phyloP scores from a whole-genome alignment of 257 asterid genomes.

The Solanum lignicaule region DNA sequence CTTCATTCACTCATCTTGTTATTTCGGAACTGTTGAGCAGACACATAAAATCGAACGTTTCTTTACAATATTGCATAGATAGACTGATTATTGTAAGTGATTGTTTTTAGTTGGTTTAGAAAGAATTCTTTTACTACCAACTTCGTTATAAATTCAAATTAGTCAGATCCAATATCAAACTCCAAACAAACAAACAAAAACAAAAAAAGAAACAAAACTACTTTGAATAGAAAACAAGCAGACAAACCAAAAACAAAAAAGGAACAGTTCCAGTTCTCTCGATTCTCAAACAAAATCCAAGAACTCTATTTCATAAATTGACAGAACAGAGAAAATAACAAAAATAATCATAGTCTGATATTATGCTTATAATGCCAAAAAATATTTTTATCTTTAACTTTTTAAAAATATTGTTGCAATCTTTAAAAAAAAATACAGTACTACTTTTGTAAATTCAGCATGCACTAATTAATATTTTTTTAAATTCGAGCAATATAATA shows the following conservation, averaged over 20 bases:
- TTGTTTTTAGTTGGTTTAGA: no score
- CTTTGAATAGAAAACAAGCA: not conserved
- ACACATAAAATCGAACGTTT: not conserved
- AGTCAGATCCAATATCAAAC: not conserved
- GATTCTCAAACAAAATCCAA: not conserved
- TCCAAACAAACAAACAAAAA: not conserved
- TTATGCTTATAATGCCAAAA: not conserved
- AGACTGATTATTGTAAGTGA: not conserved
- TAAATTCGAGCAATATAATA: not conserved
- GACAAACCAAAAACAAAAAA: not conserved
- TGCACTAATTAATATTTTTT: not conserved
- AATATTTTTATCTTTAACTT: not conserved
- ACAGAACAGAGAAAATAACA: not conserved
- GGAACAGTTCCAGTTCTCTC: not conserved
- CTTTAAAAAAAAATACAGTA: not conserved
- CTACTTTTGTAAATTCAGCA: not conserved
- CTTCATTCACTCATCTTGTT: not conserved
- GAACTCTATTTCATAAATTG: not conserved
- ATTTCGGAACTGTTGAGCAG: no score
- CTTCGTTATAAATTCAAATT: not conserved
- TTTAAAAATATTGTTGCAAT: not conserved
- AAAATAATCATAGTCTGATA: not conserved
- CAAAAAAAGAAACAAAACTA: not conserved
- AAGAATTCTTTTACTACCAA: not conserved
- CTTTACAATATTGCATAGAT: not conserved